phyloP scores from a whole-genome alignment of 2,329 filamentous ascomycete species.

The Hysterium pulicare region DNA sequence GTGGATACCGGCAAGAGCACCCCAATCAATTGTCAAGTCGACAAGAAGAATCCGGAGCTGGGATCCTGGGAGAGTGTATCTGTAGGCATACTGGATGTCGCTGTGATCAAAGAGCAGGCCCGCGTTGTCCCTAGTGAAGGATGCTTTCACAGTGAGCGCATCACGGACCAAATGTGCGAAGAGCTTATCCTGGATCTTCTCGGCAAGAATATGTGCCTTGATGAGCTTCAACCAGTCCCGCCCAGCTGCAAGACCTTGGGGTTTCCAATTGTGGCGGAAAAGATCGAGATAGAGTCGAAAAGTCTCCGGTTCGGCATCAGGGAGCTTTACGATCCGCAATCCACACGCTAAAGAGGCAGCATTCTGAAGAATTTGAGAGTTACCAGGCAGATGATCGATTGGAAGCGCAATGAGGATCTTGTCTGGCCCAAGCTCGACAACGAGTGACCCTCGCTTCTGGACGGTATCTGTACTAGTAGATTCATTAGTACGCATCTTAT shows the following conservation, averaged over 20 bases:
- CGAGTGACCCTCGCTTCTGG: too few species aligned
- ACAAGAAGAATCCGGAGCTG: background rate
- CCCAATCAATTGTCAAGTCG: too few species aligned
- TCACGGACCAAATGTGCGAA: background rate
- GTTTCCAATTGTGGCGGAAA: too few species aligned
- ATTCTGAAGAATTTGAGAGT: background rate
- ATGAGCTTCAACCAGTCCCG: background rate
- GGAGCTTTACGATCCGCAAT: background rate
- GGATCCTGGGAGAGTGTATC: background rate
- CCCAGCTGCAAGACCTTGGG: background rate
- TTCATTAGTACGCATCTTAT: too few species aligned
- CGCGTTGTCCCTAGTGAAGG: background rate
- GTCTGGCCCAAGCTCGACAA: too few species aligned
- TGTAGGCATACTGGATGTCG: background rate
- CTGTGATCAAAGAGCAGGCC: background rate
- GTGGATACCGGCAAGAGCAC: too few species aligned
- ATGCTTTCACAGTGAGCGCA: background rate
- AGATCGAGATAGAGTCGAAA: background rate
- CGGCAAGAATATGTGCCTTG: background rate
- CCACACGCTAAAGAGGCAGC: too few species aligned
- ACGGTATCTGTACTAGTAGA: too few species aligned
- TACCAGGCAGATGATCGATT: background rate
- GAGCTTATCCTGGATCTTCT: background rate
- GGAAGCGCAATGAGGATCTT: too few species aligned
- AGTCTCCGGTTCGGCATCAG: background rate